Base-by-base conservation (phyloP, 176 grass and related monocot species). In the Oryza australiensis region DNA sequence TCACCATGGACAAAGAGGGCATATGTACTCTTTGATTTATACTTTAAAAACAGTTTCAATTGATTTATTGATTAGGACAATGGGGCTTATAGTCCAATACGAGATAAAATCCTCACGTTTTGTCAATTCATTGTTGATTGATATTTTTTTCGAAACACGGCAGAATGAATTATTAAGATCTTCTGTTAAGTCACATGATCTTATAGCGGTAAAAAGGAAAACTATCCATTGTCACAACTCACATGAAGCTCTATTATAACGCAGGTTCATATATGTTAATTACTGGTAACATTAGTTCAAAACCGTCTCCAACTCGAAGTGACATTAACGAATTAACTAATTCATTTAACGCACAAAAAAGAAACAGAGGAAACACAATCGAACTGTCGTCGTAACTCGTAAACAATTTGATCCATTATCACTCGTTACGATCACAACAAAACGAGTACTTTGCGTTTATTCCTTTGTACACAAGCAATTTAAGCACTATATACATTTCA, bases 1-100 rank as follows among this genome's bases (percentile, higher is more conserved):
- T 76, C 82, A 3, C 23, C 72, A 12, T 84, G 45, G 72, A 83
- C 42, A 42, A 80, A 16, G 35, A 18, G 5, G 6, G 13, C 29
- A 9, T 12, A 45, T 23, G 28, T 16, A 40, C 9, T 26, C 33
- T 29, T 16, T 11, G 46, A 49, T 49, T 49, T 49, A 14, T 22
- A n/a, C 7, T 55, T 55, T 55, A 22, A 55, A 3, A 55, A 55
- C 51, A 55, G 51, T n/a, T 20, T 46, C 67, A 1, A 20, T 66
- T 38, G 30, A 23, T 38, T 18, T 42, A 38, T 67, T 67, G 85
- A 75, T 43, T 8, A 9, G 34, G 70, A 63, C 78, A 60, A n/a
- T 2, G 18, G 9, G 55, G n/a, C 41, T 7, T 8, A 37, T 9
- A 37, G 8, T 8, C 27, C 28, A 51, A 26, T 27, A 23, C 48